Percentiles rank a stretch among this genome's conserved stretches.
These are phyloP conservation scores for Fusarium drepaniforme DNA, from an alignment of 2,329 filamentous ascomycete species.

Conservation along the genomic window DNA sequence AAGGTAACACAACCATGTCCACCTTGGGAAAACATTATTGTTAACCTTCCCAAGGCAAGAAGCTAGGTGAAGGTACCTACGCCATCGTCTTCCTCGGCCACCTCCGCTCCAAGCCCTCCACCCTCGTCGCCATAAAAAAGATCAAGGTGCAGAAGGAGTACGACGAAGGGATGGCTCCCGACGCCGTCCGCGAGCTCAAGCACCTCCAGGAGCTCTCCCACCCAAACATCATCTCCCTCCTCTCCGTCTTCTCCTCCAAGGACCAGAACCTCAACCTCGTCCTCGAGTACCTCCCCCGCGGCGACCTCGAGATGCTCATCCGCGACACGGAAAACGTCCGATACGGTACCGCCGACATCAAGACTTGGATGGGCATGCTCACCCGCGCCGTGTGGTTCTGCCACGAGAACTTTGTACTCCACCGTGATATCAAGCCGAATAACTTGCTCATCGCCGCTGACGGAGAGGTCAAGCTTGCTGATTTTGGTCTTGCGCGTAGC, in stretches of 20 bases:
- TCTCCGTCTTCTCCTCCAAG: slow-evolving; percentile 94
- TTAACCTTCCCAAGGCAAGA: slow-evolving; percentile 72
- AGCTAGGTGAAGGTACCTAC: slow-evolving; percentile 96
- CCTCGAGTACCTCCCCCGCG: slow-evolving; percentile 92
- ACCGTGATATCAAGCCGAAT: slow-evolving; percentile 99
- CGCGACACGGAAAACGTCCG: slow-evolving; percentile 82
- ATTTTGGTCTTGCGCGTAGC: slow-evolving; percentile 93
- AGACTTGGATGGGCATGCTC: slow-evolving; percentile 99
- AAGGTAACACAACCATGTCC: slow-evolving; percentile 64
- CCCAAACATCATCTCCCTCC: slow-evolving; percentile 93
- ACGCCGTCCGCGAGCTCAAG: slow-evolving; percentile 95
- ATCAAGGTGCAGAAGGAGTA: slow-evolving; percentile 90
- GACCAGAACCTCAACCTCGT: slow-evolving; percentile 97
- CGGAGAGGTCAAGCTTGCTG: slow-evolving; percentile 93
- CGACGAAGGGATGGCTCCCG: slow-evolving; percentile 91
- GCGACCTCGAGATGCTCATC: slow-evolving; percentile 95
- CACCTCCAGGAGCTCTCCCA: slow-evolving; percentile 94
- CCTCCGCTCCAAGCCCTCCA: slow-evolving; percentile 76
- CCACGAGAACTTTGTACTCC: slow-evolving; percentile 92
- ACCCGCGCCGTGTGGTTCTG: slow-evolving; percentile 94
- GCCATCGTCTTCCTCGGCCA: slow-evolving; percentile 94
- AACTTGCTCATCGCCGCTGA: slow-evolving; percentile 95
- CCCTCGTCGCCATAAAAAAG: slow-evolving; percentile 91
- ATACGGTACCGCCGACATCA: slow-evolving; percentile 92
- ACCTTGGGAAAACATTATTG: background rate